Conservation (phyloP, 805 yeast genomes). For the Helenozyma rhizophorensis region DNA sequence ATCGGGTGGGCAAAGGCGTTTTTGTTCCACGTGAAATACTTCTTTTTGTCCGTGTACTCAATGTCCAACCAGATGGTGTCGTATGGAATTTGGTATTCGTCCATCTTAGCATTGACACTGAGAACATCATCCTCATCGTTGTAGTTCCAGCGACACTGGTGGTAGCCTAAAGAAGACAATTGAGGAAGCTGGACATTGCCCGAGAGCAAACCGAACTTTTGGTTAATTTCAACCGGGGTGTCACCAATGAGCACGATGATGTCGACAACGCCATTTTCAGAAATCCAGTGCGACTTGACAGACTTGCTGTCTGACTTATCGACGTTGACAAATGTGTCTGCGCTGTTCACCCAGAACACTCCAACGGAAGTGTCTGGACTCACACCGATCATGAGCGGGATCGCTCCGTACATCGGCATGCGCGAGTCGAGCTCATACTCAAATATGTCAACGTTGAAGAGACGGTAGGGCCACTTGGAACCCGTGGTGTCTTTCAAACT, state of each 20-base stretch:
- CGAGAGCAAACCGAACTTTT: conserved; percentile 61
- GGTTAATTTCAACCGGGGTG: conserved; percentile 51
- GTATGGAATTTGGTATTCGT: conserved; percentile 69
- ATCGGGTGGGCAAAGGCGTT: conserved; percentile 72
- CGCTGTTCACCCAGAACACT: conserved; percentile 86
- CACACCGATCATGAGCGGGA: conserved; percentile 80
- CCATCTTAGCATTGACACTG: conserved; percentile 67
- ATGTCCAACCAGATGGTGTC: conserved; percentile 94
- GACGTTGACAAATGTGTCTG: conserved; percentile 88
- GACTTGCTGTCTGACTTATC: conserved; percentile 29
- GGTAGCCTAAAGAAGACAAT: conserved; percentile 79
- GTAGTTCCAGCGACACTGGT: conserved; percentile 97
- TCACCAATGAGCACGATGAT: conserved; percentile 61
- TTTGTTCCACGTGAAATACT: conserved; percentile 88
- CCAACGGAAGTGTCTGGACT: conserved; percentile 60
- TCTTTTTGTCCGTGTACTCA: conserved; percentile 82
- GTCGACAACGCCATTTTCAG: conserved; percentile 85
- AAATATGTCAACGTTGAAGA: conserved; percentile 91
- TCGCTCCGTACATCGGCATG: conserved; percentile 92
- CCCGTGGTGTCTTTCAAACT: conserved; percentile 63
- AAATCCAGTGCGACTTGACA: conserved; percentile 81
- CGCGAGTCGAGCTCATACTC: conserved; percentile 83
- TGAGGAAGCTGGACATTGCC: conserved; percentile 76
- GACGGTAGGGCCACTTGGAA: conserved; percentile 68
- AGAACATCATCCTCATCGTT: conserved; percentile 82